Evolutionary conservation across 805 yeast species (phyloP).

Genomic region (Metschnikowia orientalis): DNA sequence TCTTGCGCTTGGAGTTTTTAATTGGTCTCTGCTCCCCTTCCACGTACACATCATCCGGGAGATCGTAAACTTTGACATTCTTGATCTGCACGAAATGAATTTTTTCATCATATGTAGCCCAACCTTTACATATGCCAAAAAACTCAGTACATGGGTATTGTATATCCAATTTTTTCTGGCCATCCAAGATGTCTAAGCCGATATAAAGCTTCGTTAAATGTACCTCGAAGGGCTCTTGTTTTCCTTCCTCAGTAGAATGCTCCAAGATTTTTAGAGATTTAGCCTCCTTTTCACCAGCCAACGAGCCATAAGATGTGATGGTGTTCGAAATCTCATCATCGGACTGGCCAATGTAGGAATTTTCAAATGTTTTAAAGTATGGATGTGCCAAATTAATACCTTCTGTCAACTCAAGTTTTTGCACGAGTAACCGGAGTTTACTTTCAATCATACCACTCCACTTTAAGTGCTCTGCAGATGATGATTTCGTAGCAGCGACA

Average conservation of each 20-base stretch:
- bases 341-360: constrained; percentile 29
- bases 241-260: constrained; percentile 8
- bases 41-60: constrained; percentile 76
- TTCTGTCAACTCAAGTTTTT: constrained; percentile 70
- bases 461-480: constrained; percentile 76
- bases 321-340: constrained; percentile 53
- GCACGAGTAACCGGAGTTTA: constrained; percentile 74
- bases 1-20: constrained; percentile 39
- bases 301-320: constrained; percentile 59
- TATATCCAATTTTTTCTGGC: constrained; percentile 68
- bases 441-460: constrained; percentile 95
- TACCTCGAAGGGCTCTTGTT: constrained; percentile 22
- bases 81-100: constrained; percentile 55
- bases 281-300: constrained; percentile 47
- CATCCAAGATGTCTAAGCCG: constrained; percentile 63
- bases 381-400: constrained; percentile 89
- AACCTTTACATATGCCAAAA: constrained; percentile 70
- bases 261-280: constrained; percentile 8
- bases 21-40: constrained; percentile 77
- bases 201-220: constrained; percentile 74
- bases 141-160: constrained; percentile 90
- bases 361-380: constrained; percentile 69
- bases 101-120: constrained; percentile 62
- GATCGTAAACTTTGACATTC: constrained; percentile 70
- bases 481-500: constrained; percentile 68